phyloP scores from a whole-genome alignment of 768 basidiomycete species.

The Candolleomyces aberdarensis region DNA sequence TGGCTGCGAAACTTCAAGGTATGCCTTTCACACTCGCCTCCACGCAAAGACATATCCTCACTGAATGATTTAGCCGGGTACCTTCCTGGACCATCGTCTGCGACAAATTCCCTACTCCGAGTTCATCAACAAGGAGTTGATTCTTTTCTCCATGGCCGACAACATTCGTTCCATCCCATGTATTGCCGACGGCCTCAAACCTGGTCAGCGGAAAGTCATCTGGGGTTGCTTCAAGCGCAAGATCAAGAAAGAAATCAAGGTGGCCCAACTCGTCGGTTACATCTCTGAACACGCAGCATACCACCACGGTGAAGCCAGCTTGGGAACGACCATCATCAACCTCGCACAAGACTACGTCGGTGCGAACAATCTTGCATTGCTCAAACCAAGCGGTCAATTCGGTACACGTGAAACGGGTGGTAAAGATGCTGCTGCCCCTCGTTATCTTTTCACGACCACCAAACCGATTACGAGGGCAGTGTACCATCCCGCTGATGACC shows the following conservation, averaged over 20 bases:
- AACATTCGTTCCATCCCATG: constrained; percentile 98
- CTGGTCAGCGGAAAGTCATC: constrained; percentile 95
- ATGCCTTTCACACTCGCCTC: constrained; percentile 10
- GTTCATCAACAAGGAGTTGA: constrained; percentile 97
- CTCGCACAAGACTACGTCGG: constrained; percentile 94
- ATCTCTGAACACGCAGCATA: constrained; percentile 92
- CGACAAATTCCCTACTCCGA: constrained; percentile 86
- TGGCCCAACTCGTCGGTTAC: constrained; percentile 94
- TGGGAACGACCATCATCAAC: constrained; percentile 88
- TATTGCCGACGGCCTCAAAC: constrained; percentile 91
- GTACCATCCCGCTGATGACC: constrained; percentile 83
- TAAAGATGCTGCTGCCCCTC: constrained; percentile 93
- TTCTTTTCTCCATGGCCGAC: constrained; percentile 99
- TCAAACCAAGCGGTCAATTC: constrained; percentile 89
- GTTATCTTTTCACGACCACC: constrained; percentile 92
- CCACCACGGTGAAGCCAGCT: constrained; percentile 91
- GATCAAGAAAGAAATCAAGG: constrained; percentile 89
- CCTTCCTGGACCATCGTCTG: constrained; percentile 85
- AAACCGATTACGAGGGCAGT: constrained; percentile 69
- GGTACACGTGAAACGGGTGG: constrained; percentile 93
- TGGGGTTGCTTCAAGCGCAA: constrained; percentile 97
- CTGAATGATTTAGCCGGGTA: constrained; percentile 69
- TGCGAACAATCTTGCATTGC: constrained; percentile 89
- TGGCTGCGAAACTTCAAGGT: constrained; percentile 95
- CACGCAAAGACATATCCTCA: constrained; percentile 1